Percentiles rank a stretch among this genome's conserved stretches.
These are phyloP conservation scores for Pseudogymnoascus sp. DNA, from an alignment of 2,329 filamentous ascomycete genomes.

Conservation along the genomic window DNA sequence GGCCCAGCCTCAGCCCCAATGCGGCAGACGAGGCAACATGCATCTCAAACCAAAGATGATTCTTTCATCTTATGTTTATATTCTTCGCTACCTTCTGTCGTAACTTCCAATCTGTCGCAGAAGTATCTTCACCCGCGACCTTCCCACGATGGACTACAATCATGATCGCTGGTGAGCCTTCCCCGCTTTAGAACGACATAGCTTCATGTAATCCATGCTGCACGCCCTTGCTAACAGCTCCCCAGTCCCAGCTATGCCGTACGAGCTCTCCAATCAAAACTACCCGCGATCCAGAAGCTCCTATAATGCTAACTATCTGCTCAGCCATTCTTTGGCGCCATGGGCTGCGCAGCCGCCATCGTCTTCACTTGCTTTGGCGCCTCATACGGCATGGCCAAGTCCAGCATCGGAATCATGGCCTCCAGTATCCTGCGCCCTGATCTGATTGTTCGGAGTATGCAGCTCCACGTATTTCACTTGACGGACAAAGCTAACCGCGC, in stretches of 20 bases:
- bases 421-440: conserved; percentile 97
- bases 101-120: not conserved
- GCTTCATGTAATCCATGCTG: not conserved
- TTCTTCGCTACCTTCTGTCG: not conserved
- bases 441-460: conserved; percentile 94
- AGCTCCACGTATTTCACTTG: not conserved
- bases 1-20: not conserved
- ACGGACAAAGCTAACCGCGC: not conserved
- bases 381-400: conserved; percentile 96
- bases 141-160: not conserved
- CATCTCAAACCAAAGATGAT: not conserved
- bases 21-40: not conserved
- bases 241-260: conserved; percentile 9
- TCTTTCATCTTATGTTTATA: not conserved
- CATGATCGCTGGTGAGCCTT: not conserved
- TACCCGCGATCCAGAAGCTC: not conserved
- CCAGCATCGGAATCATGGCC: conserved; percentile 90
- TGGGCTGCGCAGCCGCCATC: conserved; percentile 87
- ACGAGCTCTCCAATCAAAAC: not conserved
- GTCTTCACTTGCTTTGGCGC: conserved; percentile 80
- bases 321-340: conserved; percentile 83
- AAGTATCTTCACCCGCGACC: not conserved
- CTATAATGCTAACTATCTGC: not conserved
- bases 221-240: not conserved
- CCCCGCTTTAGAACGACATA: not conserved